These are phyloP conservation scores for Microsporum ferrugineum DNA, from an alignment of 2,329 filamentous ascomycete species.

Conservation along the genomic window DNA sequence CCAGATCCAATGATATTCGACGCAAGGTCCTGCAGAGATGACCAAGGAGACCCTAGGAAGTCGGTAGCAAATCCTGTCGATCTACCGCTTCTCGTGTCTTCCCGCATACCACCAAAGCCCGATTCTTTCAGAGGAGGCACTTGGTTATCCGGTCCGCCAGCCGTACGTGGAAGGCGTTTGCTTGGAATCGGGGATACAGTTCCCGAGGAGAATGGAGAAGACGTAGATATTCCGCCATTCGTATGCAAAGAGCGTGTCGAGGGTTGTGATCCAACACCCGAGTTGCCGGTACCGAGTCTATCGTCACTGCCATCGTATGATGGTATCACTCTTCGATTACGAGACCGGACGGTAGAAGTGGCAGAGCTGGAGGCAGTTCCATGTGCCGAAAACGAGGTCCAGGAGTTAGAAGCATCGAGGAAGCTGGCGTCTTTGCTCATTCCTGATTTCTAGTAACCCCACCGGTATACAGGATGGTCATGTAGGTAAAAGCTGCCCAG, in stretches of 20 bases:
- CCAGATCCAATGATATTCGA: slow-evolving; percentile 37
- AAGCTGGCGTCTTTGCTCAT: slow-evolving; percentile 33
- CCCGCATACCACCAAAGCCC: neutral
- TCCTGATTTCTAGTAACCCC: slow-evolving; percentile 18
- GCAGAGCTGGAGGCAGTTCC: slow-evolving; percentile 23
- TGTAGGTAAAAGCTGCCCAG: neutral
- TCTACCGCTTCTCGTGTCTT: neutral
- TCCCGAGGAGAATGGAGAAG: slow-evolving; percentile 24
- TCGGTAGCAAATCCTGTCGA: slow-evolving; percentile 17
- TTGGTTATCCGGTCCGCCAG: neutral
- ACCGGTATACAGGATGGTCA: neutral
- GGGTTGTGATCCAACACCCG: neutral
- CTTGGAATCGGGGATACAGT: slow-evolving; percentile 11
- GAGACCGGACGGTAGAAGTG: slow-evolving; percentile 33
- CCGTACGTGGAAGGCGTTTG: slow-evolving; percentile 4
- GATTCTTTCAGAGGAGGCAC: neutral
- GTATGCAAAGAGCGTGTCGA: slow-evolving; percentile 8
- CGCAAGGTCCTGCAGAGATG: slow-evolving; percentile 39
- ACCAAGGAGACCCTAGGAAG: slow-evolving; percentile 38
- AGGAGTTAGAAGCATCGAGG: slow-evolving; percentile 27
- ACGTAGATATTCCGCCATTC: slow-evolving; percentile 3
- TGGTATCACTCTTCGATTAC: slow-evolving; percentile 31
- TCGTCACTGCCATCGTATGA: slow-evolving; percentile 27
- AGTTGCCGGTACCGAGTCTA: neutral
- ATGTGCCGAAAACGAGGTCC: slow-evolving; percentile 20